Evolutionary conservation across 1,284 basidiomycete genomes (phyloP).

Genomic region (Ganoderma multipileum): DNA sequence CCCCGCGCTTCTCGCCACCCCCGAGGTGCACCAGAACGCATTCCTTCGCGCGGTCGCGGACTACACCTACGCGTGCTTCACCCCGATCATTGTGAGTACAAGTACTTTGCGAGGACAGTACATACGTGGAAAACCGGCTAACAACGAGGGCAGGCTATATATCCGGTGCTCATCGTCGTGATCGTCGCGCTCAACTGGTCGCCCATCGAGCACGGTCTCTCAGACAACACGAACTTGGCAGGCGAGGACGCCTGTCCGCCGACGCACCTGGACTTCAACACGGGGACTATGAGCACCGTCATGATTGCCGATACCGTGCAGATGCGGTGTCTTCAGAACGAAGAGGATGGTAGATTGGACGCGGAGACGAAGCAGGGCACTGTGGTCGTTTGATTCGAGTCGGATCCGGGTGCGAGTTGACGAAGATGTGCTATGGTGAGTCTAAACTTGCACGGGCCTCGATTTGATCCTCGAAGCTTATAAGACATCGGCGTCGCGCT

Average conservation of each 20-base stretch:
- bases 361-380: background rate
- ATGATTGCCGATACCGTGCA: background rate
- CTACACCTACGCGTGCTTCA: slow-evolving; percentile 1
- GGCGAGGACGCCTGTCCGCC: background rate
- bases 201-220: background rate
- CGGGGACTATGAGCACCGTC: slow-evolving; percentile 3
- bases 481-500: no score
- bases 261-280: background rate
- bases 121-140: no score
- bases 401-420: background rate
- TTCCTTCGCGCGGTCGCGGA: background rate
- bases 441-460: no score
- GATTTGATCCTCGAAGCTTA: no score
- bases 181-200: slow-evolving; percentile 11
- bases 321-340: background rate
- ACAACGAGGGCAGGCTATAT: background rate
- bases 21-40: background rate
- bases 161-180: slow-evolving; percentile 11
- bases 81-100: background rate
- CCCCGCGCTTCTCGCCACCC: background rate
- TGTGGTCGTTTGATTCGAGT: no score
- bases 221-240: background rate
- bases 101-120: no score
- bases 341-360: background rate
- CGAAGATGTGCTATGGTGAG: no score